These are phyloP conservation scores for Xylaria castorea DNA, from an alignment of 495 filamentous ascomycete genomes.

Conservation along the genomic window DNA sequence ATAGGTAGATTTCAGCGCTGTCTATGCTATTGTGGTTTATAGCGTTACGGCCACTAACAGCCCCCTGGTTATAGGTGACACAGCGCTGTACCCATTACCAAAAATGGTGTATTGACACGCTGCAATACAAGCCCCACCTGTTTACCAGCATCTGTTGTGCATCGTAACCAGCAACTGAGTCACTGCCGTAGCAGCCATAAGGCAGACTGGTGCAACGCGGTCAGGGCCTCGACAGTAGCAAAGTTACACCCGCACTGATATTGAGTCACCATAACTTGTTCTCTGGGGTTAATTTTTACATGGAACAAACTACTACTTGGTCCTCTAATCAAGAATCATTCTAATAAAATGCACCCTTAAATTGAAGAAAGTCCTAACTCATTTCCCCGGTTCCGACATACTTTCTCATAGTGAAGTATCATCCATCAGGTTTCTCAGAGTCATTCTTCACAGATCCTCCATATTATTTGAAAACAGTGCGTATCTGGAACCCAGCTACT, in stretches of 20 bases:
- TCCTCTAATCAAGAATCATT: not conserved
- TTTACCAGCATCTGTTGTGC: too few species aligned
- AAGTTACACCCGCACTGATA: not conserved
- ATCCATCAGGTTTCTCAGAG: not conserved
- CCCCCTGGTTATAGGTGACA: not conserved
- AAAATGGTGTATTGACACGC: too few species aligned
- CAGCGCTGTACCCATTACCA: not conserved
- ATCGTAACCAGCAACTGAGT: too few species aligned
- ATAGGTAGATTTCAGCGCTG: too few species aligned
- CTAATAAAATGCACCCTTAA: not conserved
- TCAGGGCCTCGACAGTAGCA: not conserved
- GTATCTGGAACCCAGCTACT: not conserved
- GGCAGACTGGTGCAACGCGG: not conserved
- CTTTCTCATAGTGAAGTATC: not conserved
- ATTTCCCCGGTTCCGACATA: not conserved
- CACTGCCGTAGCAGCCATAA: not conserved
- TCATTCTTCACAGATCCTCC: not conserved
- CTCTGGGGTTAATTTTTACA: not conserved
- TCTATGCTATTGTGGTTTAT: too few species aligned
- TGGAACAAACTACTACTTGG: not conserved
- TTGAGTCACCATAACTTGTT: not conserved
- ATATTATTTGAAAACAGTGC: not conserved
- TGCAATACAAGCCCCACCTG: too few species aligned
- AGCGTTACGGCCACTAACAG: not conserved
- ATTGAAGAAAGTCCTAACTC: not conserved